Conservation (phyloP, 2,329 filamentous ascomycete genomes). For the Zymoseptoria crescenta region DNA sequence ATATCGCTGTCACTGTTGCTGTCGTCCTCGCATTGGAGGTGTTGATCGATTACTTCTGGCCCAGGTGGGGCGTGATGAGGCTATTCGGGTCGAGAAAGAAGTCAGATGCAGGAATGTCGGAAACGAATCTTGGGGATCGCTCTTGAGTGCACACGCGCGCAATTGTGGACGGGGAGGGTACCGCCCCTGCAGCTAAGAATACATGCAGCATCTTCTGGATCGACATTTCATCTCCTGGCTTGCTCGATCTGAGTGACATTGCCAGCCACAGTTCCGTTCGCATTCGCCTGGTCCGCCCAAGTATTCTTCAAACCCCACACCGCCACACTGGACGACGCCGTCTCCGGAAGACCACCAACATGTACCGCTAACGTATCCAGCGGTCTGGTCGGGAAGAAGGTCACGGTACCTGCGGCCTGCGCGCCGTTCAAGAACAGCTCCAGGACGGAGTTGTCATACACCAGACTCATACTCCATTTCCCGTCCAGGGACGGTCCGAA, state of each 20-base stretch:
- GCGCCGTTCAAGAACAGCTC: constrained; percentile 50
- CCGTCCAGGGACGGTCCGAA: constrained; percentile 22
- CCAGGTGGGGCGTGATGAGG: too few relatives aligned
- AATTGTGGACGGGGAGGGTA: background rate
- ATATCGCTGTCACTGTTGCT: too few relatives aligned
- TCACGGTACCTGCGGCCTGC: constrained; percentile 42
- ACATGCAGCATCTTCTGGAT: background rate
- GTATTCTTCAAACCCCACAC: constrained; percentile 34
- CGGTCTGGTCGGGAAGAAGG: constrained; percentile 43
- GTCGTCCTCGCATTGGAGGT: too few relatives aligned
- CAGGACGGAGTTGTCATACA: constrained; percentile 48
- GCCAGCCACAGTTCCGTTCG: constrained; percentile 28
- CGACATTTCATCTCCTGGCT: background rate
- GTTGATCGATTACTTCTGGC: too few relatives aligned
- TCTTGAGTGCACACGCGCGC: background rate
- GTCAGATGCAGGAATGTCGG: background rate
- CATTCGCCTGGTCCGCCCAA: constrained; percentile 29
- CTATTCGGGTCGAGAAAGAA: background rate
- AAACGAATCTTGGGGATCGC: too few relatives aligned
- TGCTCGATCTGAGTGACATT: constrained; percentile 25
- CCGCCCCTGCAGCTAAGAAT: background rate
- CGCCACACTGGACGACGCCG: constrained; percentile 32
- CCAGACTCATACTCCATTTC: constrained; percentile 38
- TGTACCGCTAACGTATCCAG: constrained; percentile 33
- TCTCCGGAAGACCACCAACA: constrained; percentile 30